Conservation (phyloP, 1,284 basidiomycete genomes). For the Cutaneotrichosporon spelunceum region DNA sequence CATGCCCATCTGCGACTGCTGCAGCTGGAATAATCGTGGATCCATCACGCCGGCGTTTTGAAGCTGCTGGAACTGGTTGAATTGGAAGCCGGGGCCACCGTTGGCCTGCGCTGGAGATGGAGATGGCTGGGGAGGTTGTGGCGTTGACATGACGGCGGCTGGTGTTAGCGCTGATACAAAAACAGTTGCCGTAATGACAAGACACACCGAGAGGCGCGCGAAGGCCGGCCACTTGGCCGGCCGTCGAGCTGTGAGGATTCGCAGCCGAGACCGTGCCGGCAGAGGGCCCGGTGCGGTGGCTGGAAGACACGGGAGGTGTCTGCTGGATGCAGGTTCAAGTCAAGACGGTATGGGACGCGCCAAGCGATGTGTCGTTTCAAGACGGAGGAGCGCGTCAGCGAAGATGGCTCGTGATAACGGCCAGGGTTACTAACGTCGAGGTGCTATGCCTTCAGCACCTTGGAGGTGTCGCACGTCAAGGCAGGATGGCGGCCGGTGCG, state of each 20-base stretch:
- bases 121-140: slow-evolving; percentile 22
- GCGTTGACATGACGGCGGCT: slow-evolving; percentile 28
- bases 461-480: neutral
- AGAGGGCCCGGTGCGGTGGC: slow-evolving; percentile 16
- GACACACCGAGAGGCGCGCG: slow-evolving; percentile 18
- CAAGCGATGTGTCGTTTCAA: neutral
- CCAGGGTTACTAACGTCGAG: neutral
- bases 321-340: neutral
- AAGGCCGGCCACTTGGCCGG: slow-evolving; percentile 26
- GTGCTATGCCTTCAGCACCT: neutral
- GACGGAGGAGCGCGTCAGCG: neutral
- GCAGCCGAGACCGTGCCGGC: slow-evolving; percentile 21
- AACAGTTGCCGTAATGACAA: neutral
- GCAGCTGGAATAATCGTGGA: slow-evolving; percentile 30
- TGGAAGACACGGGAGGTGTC: slow-evolving; percentile 1
- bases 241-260: slow-evolving; percentile 14
- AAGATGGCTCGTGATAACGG: neutral
- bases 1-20: slow-evolving; percentile 12
- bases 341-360: neutral
- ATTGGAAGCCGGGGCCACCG: slow-evolving; percentile 18
- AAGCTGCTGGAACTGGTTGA: slow-evolving; percentile 18
- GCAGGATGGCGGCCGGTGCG: slow-evolving; percentile 2
- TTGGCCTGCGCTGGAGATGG: slow-evolving; percentile 23
- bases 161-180: neutral
- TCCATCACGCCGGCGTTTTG: slow-evolving; percentile 22